Evolutionary conservation across 2,329 filamentous ascomycete species (phyloP).

Genomic region (Tolypocladium guangdongense): DNA sequence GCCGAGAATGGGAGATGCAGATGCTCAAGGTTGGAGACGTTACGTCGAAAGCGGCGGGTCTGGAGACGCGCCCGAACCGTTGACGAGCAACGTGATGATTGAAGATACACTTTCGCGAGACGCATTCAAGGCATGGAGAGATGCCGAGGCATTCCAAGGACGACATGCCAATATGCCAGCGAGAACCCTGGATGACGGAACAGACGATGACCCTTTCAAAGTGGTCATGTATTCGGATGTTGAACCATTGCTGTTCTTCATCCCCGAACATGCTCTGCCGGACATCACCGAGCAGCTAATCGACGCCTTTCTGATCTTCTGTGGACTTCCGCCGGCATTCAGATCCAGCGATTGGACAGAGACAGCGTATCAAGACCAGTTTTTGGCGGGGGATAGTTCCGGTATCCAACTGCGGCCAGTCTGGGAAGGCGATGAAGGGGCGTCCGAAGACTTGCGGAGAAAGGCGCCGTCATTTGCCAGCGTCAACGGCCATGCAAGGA

Average conservation of each 20-base stretch:
- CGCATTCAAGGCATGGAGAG: constrained; percentile 39
- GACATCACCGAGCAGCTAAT: constrained; percentile 38
- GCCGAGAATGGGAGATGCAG: constrained; percentile 63
- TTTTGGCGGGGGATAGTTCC: constrained; percentile 8
- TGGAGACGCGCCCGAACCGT: constrained; percentile 29
- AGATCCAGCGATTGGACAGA: constrained; percentile 16
- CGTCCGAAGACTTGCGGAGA: constrained; percentile 10
- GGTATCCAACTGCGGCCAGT: constrained; percentile 1
- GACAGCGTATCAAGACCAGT: constrained; percentile 19
- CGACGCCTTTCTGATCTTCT: constrained; percentile 62
- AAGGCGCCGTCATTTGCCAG: constrained; percentile 19
- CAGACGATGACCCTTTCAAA: constrained; percentile 72
- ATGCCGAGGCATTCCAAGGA: constrained; percentile 40
- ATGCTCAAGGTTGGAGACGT: constrained; percentile 59
- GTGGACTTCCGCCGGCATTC: constrained; percentile 44
- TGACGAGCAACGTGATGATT: constrained; percentile 2
- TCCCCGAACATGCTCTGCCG: constrained; percentile 28
- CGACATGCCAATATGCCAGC: constrained; percentile 49
- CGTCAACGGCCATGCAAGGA: constrained; percentile 14
- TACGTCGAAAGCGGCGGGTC: constrained; percentile 28
- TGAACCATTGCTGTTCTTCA: constrained; percentile 44
- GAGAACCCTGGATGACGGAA: constrained; percentile 61
- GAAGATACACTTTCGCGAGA: constrained; percentile 23
- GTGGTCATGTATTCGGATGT: constrained; percentile 75
- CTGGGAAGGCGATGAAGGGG: constrained; percentile 4